Conservation (phyloP, 164 flowering plant species). For the Platanus orientalis region DNA sequence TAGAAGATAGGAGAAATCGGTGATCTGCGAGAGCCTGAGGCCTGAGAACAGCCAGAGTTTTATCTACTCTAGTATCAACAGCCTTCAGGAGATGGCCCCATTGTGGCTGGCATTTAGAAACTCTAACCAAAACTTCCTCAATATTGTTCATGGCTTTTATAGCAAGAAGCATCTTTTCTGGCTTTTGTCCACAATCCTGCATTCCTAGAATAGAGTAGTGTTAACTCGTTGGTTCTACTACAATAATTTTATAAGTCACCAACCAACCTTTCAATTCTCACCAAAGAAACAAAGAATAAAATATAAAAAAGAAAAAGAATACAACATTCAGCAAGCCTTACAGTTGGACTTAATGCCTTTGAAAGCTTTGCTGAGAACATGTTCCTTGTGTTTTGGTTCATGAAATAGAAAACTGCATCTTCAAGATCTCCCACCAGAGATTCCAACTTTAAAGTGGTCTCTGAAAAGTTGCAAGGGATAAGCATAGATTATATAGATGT, state of each 20-base stretch:
- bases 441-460: conserved; percentile 53
- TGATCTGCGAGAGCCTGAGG: conserved; percentile 59
- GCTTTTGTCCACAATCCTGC: conserved; percentile 42
- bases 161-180: conserved; percentile 36
- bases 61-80: conserved; percentile 62
- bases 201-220: conserved; percentile 10
- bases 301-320: neutral
- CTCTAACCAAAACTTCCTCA: conserved; percentile 34
- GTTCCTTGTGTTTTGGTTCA: conserved; percentile 26
- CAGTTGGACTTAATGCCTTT: conserved; percentile 20
- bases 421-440: conserved; percentile 73
- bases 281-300: neutral
- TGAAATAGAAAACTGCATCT: conserved; percentile 41
- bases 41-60: conserved; percentile 35
- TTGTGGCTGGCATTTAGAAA: conserved; percentile 27
- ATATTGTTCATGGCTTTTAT: conserved; percentile 33
- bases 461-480: conserved; percentile 26
- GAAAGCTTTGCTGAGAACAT: conserved; percentile 22
- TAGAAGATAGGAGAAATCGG: conserved; percentile 46
- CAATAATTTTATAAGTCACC: neutral
- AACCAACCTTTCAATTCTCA: neutral
- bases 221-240: neutral
- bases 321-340: conserved; percentile 18
- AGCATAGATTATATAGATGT: too few relatives aligned
- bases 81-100: conserved; percentile 50